Conservation (phyloP, 2,329 filamentous ascomycete species). For the Botrytis tulipae region DNA sequence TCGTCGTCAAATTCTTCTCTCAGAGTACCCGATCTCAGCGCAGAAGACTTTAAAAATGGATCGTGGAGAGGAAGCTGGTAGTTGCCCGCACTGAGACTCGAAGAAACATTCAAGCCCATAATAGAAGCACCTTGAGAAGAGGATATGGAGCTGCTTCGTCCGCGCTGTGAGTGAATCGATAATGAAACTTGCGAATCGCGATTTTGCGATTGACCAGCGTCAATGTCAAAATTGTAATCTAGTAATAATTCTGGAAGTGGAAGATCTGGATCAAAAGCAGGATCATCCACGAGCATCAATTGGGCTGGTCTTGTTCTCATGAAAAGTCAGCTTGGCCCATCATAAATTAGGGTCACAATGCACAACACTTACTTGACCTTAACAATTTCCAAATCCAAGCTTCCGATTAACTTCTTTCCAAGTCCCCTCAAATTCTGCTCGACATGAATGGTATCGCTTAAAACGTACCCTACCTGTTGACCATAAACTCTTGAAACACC, state of each 20-base stretch:
- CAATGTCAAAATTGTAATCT: slow-evolving; percentile 44
- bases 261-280: slow-evolving; percentile 70
- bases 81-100: slow-evolving; percentile 44
- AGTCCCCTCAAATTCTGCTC: slow-evolving; percentile 71
- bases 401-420: slow-evolving; percentile 55
- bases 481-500: slow-evolving; percentile 82
- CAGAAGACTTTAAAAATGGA: slow-evolving; percentile 38
- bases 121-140: slow-evolving; percentile 24
- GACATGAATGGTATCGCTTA: slow-evolving; percentile 69
- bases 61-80: slow-evolving; percentile 36
- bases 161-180: slow-evolving; percentile 34
- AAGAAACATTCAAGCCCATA: slow-evolving; percentile 49
- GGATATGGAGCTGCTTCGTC: slow-evolving; percentile 26
- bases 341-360: background rate
- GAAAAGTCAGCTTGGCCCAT: slow-evolving; percentile 12
- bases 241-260: slow-evolving; percentile 59
- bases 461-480: slow-evolving; percentile 84
- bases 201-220: slow-evolving; percentile 28
- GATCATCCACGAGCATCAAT: slow-evolving; percentile 78
- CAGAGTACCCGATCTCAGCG: slow-evolving; percentile 36
- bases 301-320: slow-evolving; percentile 61
- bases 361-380: slow-evolving; percentile 62
- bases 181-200: slow-evolving; percentile 38
- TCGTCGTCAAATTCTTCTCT: slow-evolving; percentile 38
- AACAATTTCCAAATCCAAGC: slow-evolving; percentile 58